Conservation (phyloP, 306 rosid genomes). For the Myrica gale region DNA sequence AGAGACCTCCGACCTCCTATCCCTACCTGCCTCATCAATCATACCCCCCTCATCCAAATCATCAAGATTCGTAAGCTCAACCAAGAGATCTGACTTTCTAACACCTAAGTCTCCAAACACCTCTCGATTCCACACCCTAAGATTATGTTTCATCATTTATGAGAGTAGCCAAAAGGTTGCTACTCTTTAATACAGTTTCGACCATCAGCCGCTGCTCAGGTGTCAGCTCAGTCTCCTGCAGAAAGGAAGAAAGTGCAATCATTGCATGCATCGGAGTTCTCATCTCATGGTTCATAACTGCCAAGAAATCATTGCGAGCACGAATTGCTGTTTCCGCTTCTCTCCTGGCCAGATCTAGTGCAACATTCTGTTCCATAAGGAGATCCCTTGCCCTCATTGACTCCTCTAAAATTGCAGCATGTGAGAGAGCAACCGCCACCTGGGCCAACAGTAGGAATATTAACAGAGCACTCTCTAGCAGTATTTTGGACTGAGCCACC, state of each 20-base stretch:
- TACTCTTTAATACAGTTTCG: slow-evolving; percentile 86
- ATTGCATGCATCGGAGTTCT: slow-evolving; percentile 99
- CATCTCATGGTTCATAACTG: slow-evolving; percentile 99
- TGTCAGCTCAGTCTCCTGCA: slow-evolving; percentile 90
- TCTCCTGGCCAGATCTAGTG: slow-evolving; percentile 92
- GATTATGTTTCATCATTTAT: slow-evolving; percentile 31
- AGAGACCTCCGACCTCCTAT: no score
- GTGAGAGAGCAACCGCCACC: slow-evolving; percentile 99
- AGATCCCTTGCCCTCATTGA: slow-evolving; percentile 97
- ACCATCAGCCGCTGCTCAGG: slow-evolving; percentile 97
- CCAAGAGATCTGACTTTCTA: no score
- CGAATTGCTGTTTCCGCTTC: slow-evolving; percentile 99
- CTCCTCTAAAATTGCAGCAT: slow-evolving; percentile 98
- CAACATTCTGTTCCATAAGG: slow-evolving; percentile 92
- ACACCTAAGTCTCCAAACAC: no score
- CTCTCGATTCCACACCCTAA: no score
- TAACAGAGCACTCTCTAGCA: background rate
- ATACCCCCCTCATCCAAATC: no score
- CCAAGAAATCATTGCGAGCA: slow-evolving; percentile 97
- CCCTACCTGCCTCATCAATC: no score
- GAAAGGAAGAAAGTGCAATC: slow-evolving; percentile 90
- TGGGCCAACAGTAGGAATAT: slow-evolving; percentile 21
- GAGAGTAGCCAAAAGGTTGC: slow-evolving; percentile 87
- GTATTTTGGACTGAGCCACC: background rate
- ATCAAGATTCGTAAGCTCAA: no score